Conservation (phyloP, 1,284 basidiomycete genomes). For the Vanrija sp. region DNA sequence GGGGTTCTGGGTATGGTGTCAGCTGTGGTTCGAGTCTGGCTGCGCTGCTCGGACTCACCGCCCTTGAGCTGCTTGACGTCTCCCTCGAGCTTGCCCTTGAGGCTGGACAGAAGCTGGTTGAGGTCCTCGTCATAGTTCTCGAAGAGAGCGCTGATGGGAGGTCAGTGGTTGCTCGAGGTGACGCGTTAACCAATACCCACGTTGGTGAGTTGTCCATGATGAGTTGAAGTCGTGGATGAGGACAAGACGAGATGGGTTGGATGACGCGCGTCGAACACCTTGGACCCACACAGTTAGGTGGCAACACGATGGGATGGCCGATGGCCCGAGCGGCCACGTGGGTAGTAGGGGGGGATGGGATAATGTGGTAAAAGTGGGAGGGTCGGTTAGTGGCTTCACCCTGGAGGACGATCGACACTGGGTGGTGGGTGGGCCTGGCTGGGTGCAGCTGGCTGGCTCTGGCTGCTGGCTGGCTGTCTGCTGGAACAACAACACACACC, state of each 20-base stretch:
- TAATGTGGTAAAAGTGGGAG: no score
- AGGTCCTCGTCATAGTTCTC: slow-evolving; percentile 51
- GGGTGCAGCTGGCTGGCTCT: no score
- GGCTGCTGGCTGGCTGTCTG: no score
- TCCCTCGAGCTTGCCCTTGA: slow-evolving; percentile 45
- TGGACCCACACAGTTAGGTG: neutral
- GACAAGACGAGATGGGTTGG: neutral
- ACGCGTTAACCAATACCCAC: slow-evolving; percentile 21
- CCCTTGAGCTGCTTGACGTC: slow-evolving; percentile 45
- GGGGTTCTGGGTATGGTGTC: slow-evolving; percentile 60
- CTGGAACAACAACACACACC: neutral
- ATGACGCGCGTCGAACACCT: neutral
- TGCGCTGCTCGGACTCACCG: slow-evolving; percentile 29
- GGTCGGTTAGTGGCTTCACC: no score
- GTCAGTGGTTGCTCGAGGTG: neutral
- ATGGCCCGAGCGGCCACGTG: neutral
- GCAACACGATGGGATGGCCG: neutral
- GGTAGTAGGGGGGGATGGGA: no score
- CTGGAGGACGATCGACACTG: no score
- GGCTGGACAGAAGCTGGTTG: slow-evolving; percentile 40
- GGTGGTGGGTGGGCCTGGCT: no score
- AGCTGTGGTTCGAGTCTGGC: neutral
- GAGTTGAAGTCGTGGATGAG: neutral
- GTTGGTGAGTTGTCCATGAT: slow-evolving; percentile 50
- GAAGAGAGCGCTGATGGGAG: slow-evolving; percentile 42